A percentile compares a stretch with the other conserved stretches of the same genome.
Evolutionary conservation across 1,139 yeast genomes (phyloP).

Genomic region (Yamadazyma trypodendri): DNA sequence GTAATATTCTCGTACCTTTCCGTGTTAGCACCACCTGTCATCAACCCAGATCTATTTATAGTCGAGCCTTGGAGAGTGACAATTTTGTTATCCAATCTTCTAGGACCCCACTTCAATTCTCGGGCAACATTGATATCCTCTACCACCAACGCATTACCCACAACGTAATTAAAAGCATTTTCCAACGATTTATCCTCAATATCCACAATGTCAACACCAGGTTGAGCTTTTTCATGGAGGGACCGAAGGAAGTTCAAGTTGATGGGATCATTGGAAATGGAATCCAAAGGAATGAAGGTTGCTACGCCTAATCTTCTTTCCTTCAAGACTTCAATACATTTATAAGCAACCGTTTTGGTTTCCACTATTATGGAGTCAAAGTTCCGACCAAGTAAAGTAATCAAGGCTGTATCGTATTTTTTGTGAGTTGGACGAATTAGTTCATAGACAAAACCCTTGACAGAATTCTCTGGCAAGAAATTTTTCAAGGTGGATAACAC

Average conservation of each 20-base stretch:
- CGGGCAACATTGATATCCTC: constrained; percentile 70
- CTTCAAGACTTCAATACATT: constrained; percentile 78
- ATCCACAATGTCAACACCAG: constrained; percentile 71
- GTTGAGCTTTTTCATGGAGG: constrained; percentile 54
- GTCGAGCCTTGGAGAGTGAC: constrained; percentile 85
- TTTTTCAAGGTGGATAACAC: constrained; percentile 67
- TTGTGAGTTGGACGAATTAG: constrained; percentile 77
- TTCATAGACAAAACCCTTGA: constrained; percentile 77
- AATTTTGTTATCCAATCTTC: constrained; percentile 57
- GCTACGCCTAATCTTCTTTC: constrained; percentile 86
- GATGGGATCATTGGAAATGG: constrained; percentile 53
- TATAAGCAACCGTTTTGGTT: constrained; percentile 68
- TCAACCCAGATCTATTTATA: constrained; percentile 80
- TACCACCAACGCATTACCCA: constrained; percentile 81
- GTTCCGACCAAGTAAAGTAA: constrained; percentile 76
- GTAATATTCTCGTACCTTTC: constrained; percentile 35
- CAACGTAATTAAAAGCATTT: constrained; percentile 76
- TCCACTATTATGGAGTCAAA: constrained; percentile 86
- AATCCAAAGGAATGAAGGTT: constrained; percentile 85
- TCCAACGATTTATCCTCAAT: constrained; percentile 65
- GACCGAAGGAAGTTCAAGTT: constrained; percentile 61
- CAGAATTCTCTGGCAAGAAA: constrained; percentile 67
- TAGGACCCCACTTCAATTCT: constrained; percentile 63
- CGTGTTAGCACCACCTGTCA: constrained; percentile 80
- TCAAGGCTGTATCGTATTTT: constrained; percentile 73